These are phyloP conservation scores for Aureobasidium vineae DNA, from an alignment of 2,329 filamentous ascomycete species.

Conservation along the genomic window DNA sequence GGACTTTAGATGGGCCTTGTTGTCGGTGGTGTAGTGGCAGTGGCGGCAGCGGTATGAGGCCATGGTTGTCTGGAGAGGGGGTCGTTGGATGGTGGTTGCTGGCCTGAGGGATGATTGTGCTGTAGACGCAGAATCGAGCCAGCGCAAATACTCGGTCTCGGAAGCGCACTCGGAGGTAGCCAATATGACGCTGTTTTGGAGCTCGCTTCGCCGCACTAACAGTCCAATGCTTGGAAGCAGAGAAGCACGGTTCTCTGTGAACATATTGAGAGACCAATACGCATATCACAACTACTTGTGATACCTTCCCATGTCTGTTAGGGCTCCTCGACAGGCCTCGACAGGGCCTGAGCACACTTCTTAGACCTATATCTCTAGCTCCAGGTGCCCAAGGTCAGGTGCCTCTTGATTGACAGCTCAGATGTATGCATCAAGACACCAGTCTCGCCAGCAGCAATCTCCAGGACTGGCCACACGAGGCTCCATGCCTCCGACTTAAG, in stretches of 20 bases:
- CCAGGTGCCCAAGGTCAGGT: neutral
- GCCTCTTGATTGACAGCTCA: neutral
- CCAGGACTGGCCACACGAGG: neutral
- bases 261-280: no score
- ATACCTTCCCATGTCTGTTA: neutral
- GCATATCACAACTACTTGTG: neutral
- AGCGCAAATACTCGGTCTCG: no score
- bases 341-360: neutral
- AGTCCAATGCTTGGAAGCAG: neutral
- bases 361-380: neutral
- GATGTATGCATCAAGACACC: neutral
- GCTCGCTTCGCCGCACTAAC: neutral
- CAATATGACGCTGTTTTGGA: neutral
- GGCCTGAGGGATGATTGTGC: no score
- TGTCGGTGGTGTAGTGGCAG: neutral
- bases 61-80: no score
- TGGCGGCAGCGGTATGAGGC: neutral
- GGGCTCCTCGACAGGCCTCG: neutral
- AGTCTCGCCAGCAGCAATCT: neutral
- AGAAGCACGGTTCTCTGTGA: neutral
- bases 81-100: no score
- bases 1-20: neutral
- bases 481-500: neutral
- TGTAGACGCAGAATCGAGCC: no score
- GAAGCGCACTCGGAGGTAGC: neutral